Evolutionary conservation across 768 basidiomycete species (phyloP).

Genomic region (Rubroboletus pulcherrimus): DNA sequence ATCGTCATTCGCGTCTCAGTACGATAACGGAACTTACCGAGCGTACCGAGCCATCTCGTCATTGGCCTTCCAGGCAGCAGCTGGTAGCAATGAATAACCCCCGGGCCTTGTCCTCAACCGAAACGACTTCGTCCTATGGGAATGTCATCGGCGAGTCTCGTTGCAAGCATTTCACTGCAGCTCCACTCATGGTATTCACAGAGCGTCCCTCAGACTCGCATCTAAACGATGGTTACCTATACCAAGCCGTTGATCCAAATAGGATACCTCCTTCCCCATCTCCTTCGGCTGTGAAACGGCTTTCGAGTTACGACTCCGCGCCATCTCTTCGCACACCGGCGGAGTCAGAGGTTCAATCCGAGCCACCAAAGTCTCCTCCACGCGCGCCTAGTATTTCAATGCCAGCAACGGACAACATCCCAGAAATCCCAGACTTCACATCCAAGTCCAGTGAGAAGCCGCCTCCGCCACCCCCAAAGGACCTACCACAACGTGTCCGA

Average conservation of each 20-base stretch:
- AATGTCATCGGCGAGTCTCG: constrained; percentile 51
- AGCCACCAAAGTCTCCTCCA: constrained; percentile 35
- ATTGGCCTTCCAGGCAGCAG: constrained; percentile 43
- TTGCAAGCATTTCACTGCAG: neutral
- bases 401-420: constrained; percentile 46
- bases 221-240: constrained; percentile 4
- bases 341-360: constrained; percentile 31
- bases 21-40: constrained; percentile 71
- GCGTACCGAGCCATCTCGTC: constrained; percentile 53
- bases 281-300: constrained; percentile 56
- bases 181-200: constrained; percentile 12
- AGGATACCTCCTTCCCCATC: constrained; percentile 63
- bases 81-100: constrained; percentile 38
- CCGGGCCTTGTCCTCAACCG: constrained; percentile 33
- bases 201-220: constrained; percentile 12
- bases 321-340: constrained; percentile 51
- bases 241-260: constrained; percentile 46
- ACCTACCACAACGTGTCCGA: constrained; percentile 22
- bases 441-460: constrained; percentile 43
- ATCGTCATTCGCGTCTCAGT: constrained; percentile 42
- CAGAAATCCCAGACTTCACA: constrained; percentile 51
- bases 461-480: constrained; percentile 22
- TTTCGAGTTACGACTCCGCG: constrained; percentile 55
- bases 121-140: constrained; percentile 59
- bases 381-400: constrained; percentile 41